Conservation (phyloP, 2,329 filamentous ascomycete species). For the Hypoxylon sp. region DNA sequence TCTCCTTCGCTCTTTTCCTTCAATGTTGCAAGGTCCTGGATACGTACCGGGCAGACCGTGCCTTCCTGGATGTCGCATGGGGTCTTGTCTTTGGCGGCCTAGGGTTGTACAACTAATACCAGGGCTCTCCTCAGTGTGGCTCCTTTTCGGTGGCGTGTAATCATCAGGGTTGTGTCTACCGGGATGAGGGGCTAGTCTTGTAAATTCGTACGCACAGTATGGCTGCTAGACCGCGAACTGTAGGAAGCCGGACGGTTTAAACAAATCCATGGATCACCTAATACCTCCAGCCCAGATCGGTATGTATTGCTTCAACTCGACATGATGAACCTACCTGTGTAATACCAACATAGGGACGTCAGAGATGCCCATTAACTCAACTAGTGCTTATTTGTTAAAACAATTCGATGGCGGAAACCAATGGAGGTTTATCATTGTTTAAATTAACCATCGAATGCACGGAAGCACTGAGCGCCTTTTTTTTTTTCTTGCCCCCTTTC, state of each 20-base stretch:
- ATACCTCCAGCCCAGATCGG: constrained; percentile 8
- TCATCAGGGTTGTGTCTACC: constrained; percentile 39
- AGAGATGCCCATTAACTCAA: constrained; percentile 5
- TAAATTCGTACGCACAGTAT: constrained; percentile 39
- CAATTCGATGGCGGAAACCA: constrained; percentile 10
- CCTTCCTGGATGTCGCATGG: constrained; percentile 27
- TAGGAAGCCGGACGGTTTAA: constrained; percentile 1
- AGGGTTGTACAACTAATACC: constrained; percentile 47
- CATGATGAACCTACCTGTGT: not conserved
- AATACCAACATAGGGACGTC: constrained; percentile 4
- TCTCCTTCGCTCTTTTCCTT: constrained; percentile 15
- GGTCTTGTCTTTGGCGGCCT: constrained; percentile 41
- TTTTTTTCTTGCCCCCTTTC: constrained; percentile 7
- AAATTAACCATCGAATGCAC: constrained; percentile 3
- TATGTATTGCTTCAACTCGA: constrained; percentile 22
- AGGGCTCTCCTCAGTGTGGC: constrained; percentile 44
- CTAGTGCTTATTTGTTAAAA: constrained; percentile 8
- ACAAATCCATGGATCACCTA: constrained; percentile 2
- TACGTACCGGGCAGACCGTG: constrained; percentile 29
- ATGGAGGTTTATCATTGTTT: constrained; percentile 5
- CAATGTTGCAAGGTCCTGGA: constrained; percentile 8
- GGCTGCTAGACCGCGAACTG: constrained; percentile 10
- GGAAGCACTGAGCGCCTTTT: constrained; percentile 23
- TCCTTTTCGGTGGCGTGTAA: constrained; percentile 46
- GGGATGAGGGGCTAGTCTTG: constrained; percentile 44